These are phyloP conservation scores for Rhizopus delemar DNA, from an alignment of 371 early-diverging fungal species.

Conservation along the genomic window DNA sequence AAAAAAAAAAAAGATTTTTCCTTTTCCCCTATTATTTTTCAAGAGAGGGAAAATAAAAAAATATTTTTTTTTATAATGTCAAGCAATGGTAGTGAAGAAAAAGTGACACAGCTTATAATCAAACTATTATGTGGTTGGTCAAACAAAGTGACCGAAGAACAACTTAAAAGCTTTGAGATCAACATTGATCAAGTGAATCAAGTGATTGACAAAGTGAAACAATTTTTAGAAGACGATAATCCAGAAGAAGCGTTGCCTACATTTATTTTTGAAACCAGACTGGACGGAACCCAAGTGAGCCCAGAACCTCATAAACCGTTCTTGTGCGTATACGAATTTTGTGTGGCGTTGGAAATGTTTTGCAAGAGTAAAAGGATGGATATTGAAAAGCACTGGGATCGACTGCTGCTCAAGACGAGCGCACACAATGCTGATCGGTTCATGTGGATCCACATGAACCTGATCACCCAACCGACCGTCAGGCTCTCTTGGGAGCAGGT, in stretches of 20 bases:
- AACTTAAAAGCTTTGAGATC: not conserved
- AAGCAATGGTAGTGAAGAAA: no score
- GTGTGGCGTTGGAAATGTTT: slow-evolving; percentile 10
- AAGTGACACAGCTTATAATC: no score
- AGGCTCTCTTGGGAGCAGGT: slow-evolving; percentile 18
- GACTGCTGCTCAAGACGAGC: slow-evolving; percentile 10
- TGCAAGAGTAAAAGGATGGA: slow-evolving; percentile 10
- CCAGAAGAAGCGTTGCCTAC: slow-evolving; percentile 9
- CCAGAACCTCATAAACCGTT: slow-evolving; percentile 4
- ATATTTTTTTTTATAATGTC: no score
- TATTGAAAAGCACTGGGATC: slow-evolving; percentile 16
- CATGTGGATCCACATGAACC: slow-evolving; percentile 22
- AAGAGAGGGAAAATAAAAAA: no score
- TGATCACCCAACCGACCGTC: not conserved
- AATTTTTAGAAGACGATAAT: not conserved
- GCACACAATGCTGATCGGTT: slow-evolving; percentile 15
- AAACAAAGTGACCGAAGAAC: not conserved
- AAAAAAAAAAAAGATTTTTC: no score
- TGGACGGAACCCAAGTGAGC: not conserved
- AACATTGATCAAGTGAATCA: not conserved
- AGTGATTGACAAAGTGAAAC: not conserved
- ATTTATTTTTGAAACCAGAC: slow-evolving; percentile 13
- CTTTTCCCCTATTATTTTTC: no score
- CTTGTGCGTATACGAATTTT: slow-evolving; percentile 24
- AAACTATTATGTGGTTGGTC: not conserved